Base-by-base conservation (phyloP, 495 filamentous ascomycete species). In the Acidomyces sp. region DNA sequence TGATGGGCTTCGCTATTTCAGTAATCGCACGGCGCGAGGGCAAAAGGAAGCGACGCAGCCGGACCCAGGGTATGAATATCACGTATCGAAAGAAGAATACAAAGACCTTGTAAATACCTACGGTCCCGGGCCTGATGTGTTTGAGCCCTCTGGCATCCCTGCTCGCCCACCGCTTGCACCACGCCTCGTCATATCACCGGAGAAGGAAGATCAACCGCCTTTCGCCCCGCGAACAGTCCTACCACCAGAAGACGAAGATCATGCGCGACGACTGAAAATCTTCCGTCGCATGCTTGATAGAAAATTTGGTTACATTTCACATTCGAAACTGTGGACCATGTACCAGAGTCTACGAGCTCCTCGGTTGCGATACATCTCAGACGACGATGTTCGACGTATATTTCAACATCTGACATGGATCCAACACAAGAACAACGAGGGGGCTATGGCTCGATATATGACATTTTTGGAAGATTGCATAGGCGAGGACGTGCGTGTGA, bases 381-480 rank as follows among this genome's bases (percentile, higher is more conserved):
- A 70, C 19, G 54, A 57, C 4, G 61, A 69, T 0, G 71, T 85
- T 11, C 75, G 77, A 35, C 57, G 58, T 19, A 66, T 94, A n/a
- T 61, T 93, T 37, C 69, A 68, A 16, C 70, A 70, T 38, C 67
- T 97, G 23, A 77, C 80, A 18, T 65, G 69, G 54, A 68, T 75
- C 6, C 67, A 77, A 32, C 60, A 58, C 15, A 75, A 74, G 35
- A 16, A 42, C 20, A 60, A 68, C 36, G 60, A 69, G 30, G 51
- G 58, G 25, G 69, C 72, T 2, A 85, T 84, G 77, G 55, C 90
- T 38, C 79, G 82, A 23, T 96, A 85, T 55, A 74, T 95, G 30
- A 74, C 77, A 3, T 63, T 95, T 23, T 62, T 95, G 12, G 80
- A 85, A 37, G 88, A 97, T 55, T 77, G 87, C 66, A 75, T 83